These are phyloP conservation scores for Pseudogymnoascus sp. DNA, from an alignment of 2,329 filamentous ascomycete genomes.

Conservation along the genomic window DNA sequence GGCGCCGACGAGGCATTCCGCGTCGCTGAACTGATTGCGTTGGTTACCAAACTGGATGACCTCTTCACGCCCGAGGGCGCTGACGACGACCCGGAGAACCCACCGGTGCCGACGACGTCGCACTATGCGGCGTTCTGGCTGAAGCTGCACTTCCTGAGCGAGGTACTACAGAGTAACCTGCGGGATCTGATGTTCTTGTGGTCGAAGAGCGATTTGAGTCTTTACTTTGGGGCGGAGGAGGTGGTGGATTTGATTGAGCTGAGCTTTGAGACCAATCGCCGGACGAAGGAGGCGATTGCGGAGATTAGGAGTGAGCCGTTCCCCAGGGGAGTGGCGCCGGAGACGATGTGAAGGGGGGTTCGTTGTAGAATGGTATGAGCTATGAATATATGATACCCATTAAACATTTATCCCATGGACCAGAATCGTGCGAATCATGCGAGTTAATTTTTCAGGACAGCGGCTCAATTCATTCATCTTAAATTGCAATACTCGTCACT, in stretches of 20 bases:
- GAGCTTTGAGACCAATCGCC: slow-evolving; percentile 57
- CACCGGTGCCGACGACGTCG: slow-evolving; percentile 47
- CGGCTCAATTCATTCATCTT: neutral
- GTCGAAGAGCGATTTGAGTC: slow-evolving; percentile 58
- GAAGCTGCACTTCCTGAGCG: slow-evolving; percentile 55
- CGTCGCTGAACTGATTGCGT: slow-evolving; percentile 51
- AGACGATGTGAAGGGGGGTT: neutral
- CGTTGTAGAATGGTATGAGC: slow-evolving; percentile 2
- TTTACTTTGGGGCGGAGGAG: slow-evolving; percentile 55
- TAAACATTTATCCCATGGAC: neutral
- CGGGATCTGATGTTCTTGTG: slow-evolving; percentile 57
- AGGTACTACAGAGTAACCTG: slow-evolving; percentile 60
- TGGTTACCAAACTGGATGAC: slow-evolving; percentile 51
- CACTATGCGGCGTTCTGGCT: slow-evolving; percentile 58
- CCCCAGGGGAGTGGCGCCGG: slow-evolving; percentile 26
- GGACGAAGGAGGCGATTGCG: slow-evolving; percentile 50
- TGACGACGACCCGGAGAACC: slow-evolving; percentile 19
- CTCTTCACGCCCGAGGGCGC: slow-evolving; percentile 45
- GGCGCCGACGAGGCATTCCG: slow-evolving; percentile 58
- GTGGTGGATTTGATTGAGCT: slow-evolving; percentile 55
- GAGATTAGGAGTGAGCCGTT: slow-evolving; percentile 49
- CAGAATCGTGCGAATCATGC: neutral
- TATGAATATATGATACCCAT: slow-evolving; percentile 5
- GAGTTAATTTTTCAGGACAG: neutral
- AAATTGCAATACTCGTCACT: too few relatives aligned